A percentile compares a stretch with the other conserved stretches of the same genome.
Conservation (phyloP, 345 rosid genomes). For the Camelina hispida region DNA sequence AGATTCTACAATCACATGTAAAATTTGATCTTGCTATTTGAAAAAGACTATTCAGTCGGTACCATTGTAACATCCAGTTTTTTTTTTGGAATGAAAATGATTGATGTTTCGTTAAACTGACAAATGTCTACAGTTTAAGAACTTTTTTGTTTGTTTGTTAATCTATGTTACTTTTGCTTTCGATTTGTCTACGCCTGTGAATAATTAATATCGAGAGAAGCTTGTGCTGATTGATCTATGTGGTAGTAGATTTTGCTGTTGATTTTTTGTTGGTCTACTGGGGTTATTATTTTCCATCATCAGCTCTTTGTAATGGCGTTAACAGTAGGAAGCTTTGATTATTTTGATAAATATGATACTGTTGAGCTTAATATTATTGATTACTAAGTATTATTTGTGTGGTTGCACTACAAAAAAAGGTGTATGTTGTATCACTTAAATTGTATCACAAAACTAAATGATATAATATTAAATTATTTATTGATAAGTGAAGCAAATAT, state of each 20-base stretch:
- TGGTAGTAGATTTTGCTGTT: not conserved
- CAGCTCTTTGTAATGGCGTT: not conserved
- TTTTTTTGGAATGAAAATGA: conserved; percentile 32
- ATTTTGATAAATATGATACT: not conserved
- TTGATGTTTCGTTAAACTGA: conserved; percentile 34
- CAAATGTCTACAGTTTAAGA: not conserved
- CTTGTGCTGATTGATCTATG: conserved; percentile 31
- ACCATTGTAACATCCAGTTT: too few relatives aligned
- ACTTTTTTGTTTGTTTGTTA: not conserved
- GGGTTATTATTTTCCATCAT: conserved; percentile 4
- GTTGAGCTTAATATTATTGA: not conserved
- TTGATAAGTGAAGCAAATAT: too few relatives aligned
- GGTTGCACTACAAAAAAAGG: too few relatives aligned
- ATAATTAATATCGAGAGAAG: not conserved
- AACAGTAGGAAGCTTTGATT: conserved; percentile 7
- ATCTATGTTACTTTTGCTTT: conserved; percentile 20
- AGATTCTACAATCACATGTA: too few relatives aligned
- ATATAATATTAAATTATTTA: too few relatives aligned
- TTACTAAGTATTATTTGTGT: too few relatives aligned
- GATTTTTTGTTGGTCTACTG: not conserved
- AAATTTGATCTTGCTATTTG: too few relatives aligned
- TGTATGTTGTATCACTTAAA: too few relatives aligned
- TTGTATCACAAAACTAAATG: too few relatives aligned
- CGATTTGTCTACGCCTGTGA: conserved; percentile 16
- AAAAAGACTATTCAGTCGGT: too few relatives aligned